These are phyloP conservation scores for Dorcoceras hygrometricum DNA, from an alignment of 257 asterid genomes.

Conservation along the genomic window DNA sequence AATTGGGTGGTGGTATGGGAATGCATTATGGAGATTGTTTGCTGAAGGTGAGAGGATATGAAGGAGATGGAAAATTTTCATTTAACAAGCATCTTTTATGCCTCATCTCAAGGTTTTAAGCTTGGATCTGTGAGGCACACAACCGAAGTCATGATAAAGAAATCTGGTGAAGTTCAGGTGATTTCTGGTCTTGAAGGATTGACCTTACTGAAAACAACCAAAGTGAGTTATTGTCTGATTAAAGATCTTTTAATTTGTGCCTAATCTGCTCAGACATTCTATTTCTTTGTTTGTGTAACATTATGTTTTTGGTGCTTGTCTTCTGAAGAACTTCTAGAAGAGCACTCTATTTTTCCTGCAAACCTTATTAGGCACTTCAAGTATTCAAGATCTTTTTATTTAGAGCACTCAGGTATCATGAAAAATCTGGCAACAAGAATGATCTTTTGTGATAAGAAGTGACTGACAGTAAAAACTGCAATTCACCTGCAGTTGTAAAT, in stretches of 20 bases:
- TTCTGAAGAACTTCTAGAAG: constrained; percentile 15
- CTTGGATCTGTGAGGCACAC: constrained; percentile 94
- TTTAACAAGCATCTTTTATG: background rate
- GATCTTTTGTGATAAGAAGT: background rate
- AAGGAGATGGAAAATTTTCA: background rate
- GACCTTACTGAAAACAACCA: constrained; percentile 83
- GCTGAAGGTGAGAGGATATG: constrained; percentile 7
- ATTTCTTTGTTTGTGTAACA: constrained; percentile 13
- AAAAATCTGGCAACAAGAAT: background rate
- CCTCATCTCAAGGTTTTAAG: constrained; percentile 63
- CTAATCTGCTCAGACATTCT: background rate
- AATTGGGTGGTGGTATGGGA: background rate
- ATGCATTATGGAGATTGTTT: constrained; percentile 1
- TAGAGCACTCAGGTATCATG: background rate
- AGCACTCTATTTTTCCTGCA: background rate
- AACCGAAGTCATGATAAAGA: constrained; percentile 63
- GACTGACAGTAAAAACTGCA: background rate
- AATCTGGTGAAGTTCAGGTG: constrained; percentile 64
- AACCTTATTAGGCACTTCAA: constrained; percentile 1
- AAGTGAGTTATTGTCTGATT: constrained; percentile 44
- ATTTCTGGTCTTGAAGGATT: constrained; percentile 83
- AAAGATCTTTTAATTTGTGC: background rate
- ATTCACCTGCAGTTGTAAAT: constrained; percentile 5
- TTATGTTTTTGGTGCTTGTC: background rate
- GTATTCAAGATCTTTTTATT: background rate